Conservation (phyloP, 1,284 basidiomycete genomes). For the Coriolopsis trogii region DNA sequence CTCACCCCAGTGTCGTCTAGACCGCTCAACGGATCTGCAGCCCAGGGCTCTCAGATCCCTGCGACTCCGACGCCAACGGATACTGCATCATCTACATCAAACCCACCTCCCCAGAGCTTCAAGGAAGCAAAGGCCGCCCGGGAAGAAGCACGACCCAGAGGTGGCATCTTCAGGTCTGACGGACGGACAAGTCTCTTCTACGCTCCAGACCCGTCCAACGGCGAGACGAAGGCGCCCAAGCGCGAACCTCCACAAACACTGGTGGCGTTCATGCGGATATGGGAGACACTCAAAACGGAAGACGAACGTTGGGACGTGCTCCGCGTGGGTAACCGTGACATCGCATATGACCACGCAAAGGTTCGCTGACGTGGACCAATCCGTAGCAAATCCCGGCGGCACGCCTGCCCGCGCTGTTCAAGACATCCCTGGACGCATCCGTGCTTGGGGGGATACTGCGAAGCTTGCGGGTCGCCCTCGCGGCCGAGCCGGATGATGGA, state of each 20-base stretch:
- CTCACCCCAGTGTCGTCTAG: constrained; percentile 40
- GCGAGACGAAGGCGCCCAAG: constrained; percentile 3
- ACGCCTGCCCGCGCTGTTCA: constrained; percentile 60
- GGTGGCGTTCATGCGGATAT: constrained; percentile 60
- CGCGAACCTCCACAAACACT: constrained; percentile 46
- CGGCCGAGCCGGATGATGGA: constrained; percentile 14
- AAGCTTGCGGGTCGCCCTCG: constrained; percentile 46
- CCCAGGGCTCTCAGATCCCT: constrained; percentile 6
- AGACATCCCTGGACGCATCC: constrained; percentile 65
- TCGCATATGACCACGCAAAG: background rate
- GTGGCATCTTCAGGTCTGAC: constrained; percentile 34
- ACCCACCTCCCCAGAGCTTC: constrained; percentile 40
- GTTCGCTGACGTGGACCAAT: background rate
- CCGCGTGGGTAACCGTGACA: constrained; percentile 16
- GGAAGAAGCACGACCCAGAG: constrained; percentile 36
- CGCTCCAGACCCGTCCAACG: background rate
- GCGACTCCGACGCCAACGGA: constrained; percentile 25
- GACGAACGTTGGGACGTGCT: constrained; percentile 19
- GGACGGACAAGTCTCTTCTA: constrained; percentile 29
- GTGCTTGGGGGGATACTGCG: constrained; percentile 59
- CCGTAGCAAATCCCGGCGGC: constrained; percentile 54
- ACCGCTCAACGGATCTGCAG: constrained; percentile 13
- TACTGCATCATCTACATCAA: constrained; percentile 10
- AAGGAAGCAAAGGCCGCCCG: constrained; percentile 57
- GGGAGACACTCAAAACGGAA: constrained; percentile 44